Evolutionary conservation across 768 basidiomycete genomes (phyloP).

Genomic region (Heimioporus sp.): DNA sequence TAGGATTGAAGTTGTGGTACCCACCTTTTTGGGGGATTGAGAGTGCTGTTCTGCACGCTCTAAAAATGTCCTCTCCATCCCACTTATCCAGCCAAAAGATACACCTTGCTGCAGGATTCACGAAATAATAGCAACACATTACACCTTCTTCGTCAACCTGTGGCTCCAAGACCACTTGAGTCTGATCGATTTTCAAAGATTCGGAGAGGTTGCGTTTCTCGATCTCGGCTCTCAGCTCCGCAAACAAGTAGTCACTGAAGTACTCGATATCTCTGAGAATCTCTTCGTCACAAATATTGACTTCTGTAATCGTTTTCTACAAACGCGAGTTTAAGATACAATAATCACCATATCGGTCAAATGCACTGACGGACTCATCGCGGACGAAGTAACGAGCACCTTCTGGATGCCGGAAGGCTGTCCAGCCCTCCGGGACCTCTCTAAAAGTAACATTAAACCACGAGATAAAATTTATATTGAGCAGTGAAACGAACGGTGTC

Average conservation of each 20-base stretch:
- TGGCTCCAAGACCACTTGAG: slow-evolving; percentile 50
- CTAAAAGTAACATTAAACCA: slow-evolving; percentile 4
- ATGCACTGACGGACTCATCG: slow-evolving; percentile 37
- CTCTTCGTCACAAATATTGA: slow-evolving; percentile 42
- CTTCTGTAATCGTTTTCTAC: slow-evolving; percentile 57
- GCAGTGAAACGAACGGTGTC: slow-evolving; percentile 16
- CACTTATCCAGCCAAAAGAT: slow-evolving; percentile 56
- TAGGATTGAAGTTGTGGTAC: not conserved
- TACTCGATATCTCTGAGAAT: slow-evolving; percentile 34
- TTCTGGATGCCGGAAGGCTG: slow-evolving; percentile 51
- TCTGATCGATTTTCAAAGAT: slow-evolving; percentile 27
- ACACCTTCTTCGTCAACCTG: slow-evolving; percentile 13
- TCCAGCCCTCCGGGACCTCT: slow-evolving; percentile 40
- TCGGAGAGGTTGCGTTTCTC: slow-evolving; percentile 10
- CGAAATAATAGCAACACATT: slow-evolving; percentile 49
- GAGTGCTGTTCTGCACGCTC: slow-evolving; percentile 13
- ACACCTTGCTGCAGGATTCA: slow-evolving; percentile 42
- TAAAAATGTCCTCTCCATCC: slow-evolving; percentile 31
- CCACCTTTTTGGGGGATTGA: slow-evolving; percentile 25
- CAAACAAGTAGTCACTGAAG: slow-evolving; percentile 25
- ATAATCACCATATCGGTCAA: not conserved
- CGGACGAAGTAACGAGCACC: slow-evolving; percentile 59
- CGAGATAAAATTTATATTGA: not conserved
- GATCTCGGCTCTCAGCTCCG: slow-evolving; percentile 20
- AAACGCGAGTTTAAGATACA: slow-evolving; percentile 9